Base-by-base conservation (phyloP, 176 grass and related monocot genomes). In the Cenchrus americanus region DNA sequence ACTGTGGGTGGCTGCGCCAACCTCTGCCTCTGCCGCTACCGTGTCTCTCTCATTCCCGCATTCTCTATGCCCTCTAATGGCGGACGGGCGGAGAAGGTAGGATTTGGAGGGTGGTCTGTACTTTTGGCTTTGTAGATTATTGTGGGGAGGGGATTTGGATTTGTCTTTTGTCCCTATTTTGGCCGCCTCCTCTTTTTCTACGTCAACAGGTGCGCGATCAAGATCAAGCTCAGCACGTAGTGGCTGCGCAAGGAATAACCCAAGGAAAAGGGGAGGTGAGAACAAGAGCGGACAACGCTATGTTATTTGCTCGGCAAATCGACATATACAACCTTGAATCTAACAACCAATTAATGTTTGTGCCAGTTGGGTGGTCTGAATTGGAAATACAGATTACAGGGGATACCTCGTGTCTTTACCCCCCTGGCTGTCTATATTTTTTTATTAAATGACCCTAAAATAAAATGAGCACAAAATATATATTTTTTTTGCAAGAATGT, bases 201-300 rank as follows among this genome's bases (percentile, higher is more conserved):
- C 78, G 86, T 92, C 90, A 58, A 80, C 19, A 69, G 71, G 66
- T 74, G 83, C 44, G 14, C 53, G 69, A 83, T 79, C 89, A 89
- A 86, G 69, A 80, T 79, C 88, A 89, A 86, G 47, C 52, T 80
- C 82, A 62, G 17, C 84, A 72, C 77, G 82, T 73, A 88, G 63
- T 60, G 69, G 58, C 27, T 26, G 58, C 5, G 3, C 34, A 37
- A 37, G 34, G 34, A 37, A 37, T 4, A 37, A 37, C 27, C 27
- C 46, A 62, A 30, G 32, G 32, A 23, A 64, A 76, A 42, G 15
- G 21, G 47, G 61, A 64, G 62, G 44, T 30, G 46, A 75, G 30
- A 52, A 52, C 40, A 68, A 78, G 24, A 78, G 59, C 14, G 62
- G 82, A 26, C 8, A 60, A 48, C 48, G 51, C 21, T 50, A 61